Conservation (phyloP, 2,329 filamentous ascomycete genomes). For the Penicillium sp. region DNA sequence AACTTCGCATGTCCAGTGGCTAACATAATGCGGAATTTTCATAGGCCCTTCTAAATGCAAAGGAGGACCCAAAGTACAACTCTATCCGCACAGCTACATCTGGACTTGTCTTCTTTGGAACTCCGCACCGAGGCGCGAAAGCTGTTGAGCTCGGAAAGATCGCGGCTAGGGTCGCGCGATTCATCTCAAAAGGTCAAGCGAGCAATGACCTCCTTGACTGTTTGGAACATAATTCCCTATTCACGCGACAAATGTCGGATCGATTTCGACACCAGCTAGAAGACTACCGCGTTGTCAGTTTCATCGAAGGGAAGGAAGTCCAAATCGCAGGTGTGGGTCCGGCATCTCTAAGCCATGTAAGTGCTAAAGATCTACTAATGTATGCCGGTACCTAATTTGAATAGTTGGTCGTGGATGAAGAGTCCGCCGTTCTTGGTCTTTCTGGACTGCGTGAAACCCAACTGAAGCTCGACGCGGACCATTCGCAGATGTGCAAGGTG, state of each 20-base stretch:
- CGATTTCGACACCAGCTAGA: slow-evolving; percentile 36
- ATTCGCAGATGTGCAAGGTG: slow-evolving; percentile 39
- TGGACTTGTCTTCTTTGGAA: slow-evolving; percentile 38
- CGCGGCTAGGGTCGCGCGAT: slow-evolving; percentile 33
- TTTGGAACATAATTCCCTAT: slow-evolving; percentile 32
- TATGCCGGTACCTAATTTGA: slow-evolving; percentile 4
- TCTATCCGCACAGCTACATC: slow-evolving; percentile 34
- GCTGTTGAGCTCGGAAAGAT: slow-evolving; percentile 36
- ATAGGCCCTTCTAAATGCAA: slow-evolving; percentile 36
- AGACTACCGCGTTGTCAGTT: slow-evolving; percentile 36
- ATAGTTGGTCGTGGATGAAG: slow-evolving; percentile 37
- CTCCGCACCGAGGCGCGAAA: slow-evolving; percentile 35
- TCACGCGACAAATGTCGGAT: slow-evolving; percentile 33
- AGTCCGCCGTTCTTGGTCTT: slow-evolving; percentile 36
- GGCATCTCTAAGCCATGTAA: slow-evolving; percentile 33
- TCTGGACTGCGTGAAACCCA: slow-evolving; percentile 36
- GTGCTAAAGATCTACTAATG: neutral
- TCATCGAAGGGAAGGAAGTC: slow-evolving; percentile 36
- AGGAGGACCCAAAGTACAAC: slow-evolving; percentile 36
- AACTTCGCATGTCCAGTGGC: neutral
- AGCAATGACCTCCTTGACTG: slow-evolving; percentile 32
- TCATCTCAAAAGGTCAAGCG: slow-evolving; percentile 33
- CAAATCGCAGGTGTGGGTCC: slow-evolving; percentile 29
- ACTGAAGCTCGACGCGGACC: slow-evolving; percentile 37
- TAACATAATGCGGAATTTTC: neutral